Evolutionary conservation across 441 rosid species (phyloP), one percentile per base, ranked within the genome.

Genomic region (Melastoma candidum): DNA sequence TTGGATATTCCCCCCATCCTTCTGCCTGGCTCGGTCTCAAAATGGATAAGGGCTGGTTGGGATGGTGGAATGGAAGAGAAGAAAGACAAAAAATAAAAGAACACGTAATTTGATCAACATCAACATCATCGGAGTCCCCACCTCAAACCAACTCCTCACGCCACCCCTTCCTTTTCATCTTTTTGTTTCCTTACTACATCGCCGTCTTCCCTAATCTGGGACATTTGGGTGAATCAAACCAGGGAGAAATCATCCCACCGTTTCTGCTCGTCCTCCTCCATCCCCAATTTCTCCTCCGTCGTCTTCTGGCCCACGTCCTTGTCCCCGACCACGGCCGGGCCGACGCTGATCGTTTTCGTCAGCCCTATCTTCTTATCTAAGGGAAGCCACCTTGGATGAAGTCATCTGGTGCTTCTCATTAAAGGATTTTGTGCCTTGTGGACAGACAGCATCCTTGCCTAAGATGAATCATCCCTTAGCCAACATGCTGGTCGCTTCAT

Each of bases 401-500:
- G 56, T 52, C 45, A 52, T 12, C 7, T 0, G 46, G 46, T 52
- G 56, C 43, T 52, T 52, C 56, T 52, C 56, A 32, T 52, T 44
- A 0, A 52, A 3, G 7, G 56, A 24, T 29, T 52, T 52, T 32
- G 22, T 17, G 56, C 56, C 43, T 2, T 52, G 56, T 39, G 29
- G 22, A 52, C 45, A 0, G 22, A 52, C 45, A 0, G 46, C 26
- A 7, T 52, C 56, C 24, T 52, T 52, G 46, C 56, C 56, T 10
- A 52, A 52, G 22, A 52, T 26, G 12, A 52, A 52, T 6, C n/a
- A 17, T 51, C 56, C 56, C 56, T 52, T 52, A 52, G 56, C 56
- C 12, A 52, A 45, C 56, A 52, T 52, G 56, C 56, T 32, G 46
- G 45, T 52, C 12, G 32, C 56, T 7, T 29, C 56, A 32, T 52